These are phyloP conservation scores for Alternaria solani DNA, from an alignment of 2,329 filamentous ascomycete genomes.

Conservation along the genomic window DNA sequence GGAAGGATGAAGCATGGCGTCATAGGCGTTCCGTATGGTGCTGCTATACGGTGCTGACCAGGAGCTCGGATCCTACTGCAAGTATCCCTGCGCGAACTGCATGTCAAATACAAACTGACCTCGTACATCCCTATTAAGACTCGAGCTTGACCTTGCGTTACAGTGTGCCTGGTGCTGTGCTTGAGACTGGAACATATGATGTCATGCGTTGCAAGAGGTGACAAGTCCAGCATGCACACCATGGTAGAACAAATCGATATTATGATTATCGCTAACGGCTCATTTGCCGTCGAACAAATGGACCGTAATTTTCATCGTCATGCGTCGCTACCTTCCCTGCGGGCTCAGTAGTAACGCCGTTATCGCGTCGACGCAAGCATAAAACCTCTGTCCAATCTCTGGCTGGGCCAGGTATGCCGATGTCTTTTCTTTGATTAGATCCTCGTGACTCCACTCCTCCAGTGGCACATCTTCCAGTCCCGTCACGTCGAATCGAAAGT, in stretches of 20 bases:
- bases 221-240: not conserved
- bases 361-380: constrained; percentile 43
- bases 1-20: constrained; percentile 32
- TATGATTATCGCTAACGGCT: not conserved
- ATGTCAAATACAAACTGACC: no score
- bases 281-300: not conserved
- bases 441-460: constrained; percentile 41
- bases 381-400: constrained; percentile 36
- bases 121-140: no score
- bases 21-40: constrained; percentile 21
- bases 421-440: constrained; percentile 40
- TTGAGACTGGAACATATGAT: not conserved
- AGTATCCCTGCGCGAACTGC: no score
- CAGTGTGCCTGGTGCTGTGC: not conserved
- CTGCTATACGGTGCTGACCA: not conserved
- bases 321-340: constrained; percentile 8
- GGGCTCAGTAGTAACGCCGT: constrained; percentile 28
- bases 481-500: constrained; percentile 44
- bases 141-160: not conserved
- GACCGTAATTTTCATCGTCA: not conserved
- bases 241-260: not conserved
- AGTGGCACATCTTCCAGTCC: constrained; percentile 38
- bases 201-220: not conserved
- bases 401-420: constrained; percentile 34
- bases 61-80: not conserved